phyloP scores from a whole-genome alignment of 805 yeast genomes.

The Candida andamanensis region DNA sequence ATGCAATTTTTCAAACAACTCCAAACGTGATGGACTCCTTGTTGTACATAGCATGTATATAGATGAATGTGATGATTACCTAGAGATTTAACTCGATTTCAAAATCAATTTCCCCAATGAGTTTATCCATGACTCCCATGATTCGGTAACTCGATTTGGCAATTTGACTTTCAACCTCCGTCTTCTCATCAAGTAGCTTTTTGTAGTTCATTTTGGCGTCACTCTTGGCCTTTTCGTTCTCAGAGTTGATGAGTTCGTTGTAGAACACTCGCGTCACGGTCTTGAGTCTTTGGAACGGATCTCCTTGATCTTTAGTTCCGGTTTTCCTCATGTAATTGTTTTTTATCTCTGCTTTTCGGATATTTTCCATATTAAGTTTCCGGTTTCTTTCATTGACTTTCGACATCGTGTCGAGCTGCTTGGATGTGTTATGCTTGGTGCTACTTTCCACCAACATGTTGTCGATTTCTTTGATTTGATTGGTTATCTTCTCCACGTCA shows the following conservation, averaged over 20 bases:
- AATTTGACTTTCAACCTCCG: conserved; percentile 39
- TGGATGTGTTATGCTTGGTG: conserved; percentile 29
- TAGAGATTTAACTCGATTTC: conserved; percentile 14
- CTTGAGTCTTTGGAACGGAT: conserved; percentile 87
- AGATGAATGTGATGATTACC: not conserved
- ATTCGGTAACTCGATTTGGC: conserved; percentile 52
- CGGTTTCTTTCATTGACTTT: conserved; percentile 83
- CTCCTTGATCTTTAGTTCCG: conserved; percentile 43
- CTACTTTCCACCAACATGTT: conserved; percentile 40
- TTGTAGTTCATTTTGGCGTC: conserved; percentile 47
- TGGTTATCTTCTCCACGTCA: conserved; percentile 22
- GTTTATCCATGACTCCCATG: conserved; percentile 52
- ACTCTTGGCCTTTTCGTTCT: conserved; percentile 53
- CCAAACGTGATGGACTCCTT: not conserved
- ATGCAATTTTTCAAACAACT: conserved; percentile 33
- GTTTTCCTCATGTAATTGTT: conserved; percentile 52
- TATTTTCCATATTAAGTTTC: conserved; percentile 67
- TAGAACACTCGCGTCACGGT: conserved; percentile 85
- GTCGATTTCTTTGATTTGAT: conserved; percentile 41
- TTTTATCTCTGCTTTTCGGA: conserved; percentile 73
- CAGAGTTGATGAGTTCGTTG: conserved; percentile 49
- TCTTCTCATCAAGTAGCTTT: conserved; percentile 33
- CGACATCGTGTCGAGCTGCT: conserved; percentile 48
- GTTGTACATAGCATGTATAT: not conserved
- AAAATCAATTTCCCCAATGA: conserved; percentile 44